phyloP scores from a whole-genome alignment of 768 basidiomycete genomes.

The Tricholoma flavovirens region DNA sequence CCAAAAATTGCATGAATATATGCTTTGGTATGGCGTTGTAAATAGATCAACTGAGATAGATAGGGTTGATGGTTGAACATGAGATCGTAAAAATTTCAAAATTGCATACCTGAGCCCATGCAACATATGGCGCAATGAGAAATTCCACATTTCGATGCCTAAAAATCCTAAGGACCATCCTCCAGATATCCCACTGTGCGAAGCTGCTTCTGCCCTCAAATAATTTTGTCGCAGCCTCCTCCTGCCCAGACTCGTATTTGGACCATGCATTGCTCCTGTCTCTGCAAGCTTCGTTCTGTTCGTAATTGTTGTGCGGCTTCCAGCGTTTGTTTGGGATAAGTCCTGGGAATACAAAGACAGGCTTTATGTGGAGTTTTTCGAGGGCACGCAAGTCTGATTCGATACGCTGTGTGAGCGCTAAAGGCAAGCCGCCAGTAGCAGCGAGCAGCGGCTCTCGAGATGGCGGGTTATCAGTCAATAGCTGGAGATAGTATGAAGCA shows the following conservation, averaged over 20 bases:
- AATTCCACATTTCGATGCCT: conserved; percentile 95
- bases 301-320: conserved; percentile 54
- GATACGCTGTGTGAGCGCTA: conserved; percentile 82
- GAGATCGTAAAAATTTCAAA: background rate
- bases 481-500: conserved; percentile 83
- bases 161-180: conserved; percentile 87
- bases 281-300: conserved; percentile 63
- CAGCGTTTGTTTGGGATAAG: conserved; percentile 71
- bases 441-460: conserved; percentile 89
- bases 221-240: conserved; percentile 80
- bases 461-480: conserved; percentile 67
- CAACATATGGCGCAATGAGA: conserved; percentile 90
- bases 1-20: conserved; percentile 95
- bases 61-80: conserved; percentile 1
- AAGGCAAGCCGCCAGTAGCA: conserved; percentile 90
- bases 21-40: conserved; percentile 86
- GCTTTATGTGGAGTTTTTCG: conserved; percentile 91
- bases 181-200: conserved; percentile 89
- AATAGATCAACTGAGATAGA: conserved; percentile 74
- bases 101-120: conserved; percentile 87
- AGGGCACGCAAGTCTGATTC: conserved; percentile 88
- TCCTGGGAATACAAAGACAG: conserved; percentile 97
- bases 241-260: conserved; percentile 88
- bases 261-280: conserved; percentile 86
- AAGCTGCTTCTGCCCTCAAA: conserved; percentile 73